Base-by-base conservation (phyloP, 2,329 filamentous ascomycete genomes). In the Raffaelea ambrosiae region DNA sequence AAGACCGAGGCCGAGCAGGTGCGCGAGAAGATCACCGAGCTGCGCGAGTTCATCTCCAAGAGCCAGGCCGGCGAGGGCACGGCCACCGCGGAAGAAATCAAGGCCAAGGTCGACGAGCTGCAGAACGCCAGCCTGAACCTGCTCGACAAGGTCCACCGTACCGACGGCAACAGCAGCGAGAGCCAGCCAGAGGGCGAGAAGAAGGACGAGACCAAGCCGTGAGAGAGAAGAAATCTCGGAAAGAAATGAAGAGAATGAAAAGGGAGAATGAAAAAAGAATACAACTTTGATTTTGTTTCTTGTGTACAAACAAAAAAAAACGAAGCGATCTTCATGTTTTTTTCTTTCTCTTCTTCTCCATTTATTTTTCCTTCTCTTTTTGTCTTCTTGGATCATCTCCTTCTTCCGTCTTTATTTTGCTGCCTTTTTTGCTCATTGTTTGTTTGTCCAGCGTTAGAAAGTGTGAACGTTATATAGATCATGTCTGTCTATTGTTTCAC, bases 101-200 rank as follows among this genome's bases (percentile, higher is more conserved):
- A 97, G 86, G 82, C 88, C 75, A 96, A 96, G 88, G 94, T 88
- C 61, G 93, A 97, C 58, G 91, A 96, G 72, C 86, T 98, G 65
- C 93, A 97, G 76, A 87, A 86, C 67, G 88, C 91, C 58, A 91
- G 86, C 71, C 77, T 98, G 72, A 95, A 87, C 73, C 83, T 97
- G 63, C 97, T 98, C 70, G 93, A 97, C 77, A 96, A 97, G 86
- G 95, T 98, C 88, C 91, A 98, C 86, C 94, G 95, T 79, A 88
- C 91, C 60, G 75, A 74, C 59, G 67, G 73, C 62, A 69, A 59
- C 58, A 67, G 61, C 66, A 59, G 71, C 60, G 68, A 73, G 64
- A 63, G 71, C 69, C 67, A 70, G 60, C 61, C 51, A 33, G 82
- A 86, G 66, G 81, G 76, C 57, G 82, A 89, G 74, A 86, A 86